phyloP scores from a whole-genome alignment of 2,329 filamentous ascomycete species.

The Aspergillus sp. region DNA sequence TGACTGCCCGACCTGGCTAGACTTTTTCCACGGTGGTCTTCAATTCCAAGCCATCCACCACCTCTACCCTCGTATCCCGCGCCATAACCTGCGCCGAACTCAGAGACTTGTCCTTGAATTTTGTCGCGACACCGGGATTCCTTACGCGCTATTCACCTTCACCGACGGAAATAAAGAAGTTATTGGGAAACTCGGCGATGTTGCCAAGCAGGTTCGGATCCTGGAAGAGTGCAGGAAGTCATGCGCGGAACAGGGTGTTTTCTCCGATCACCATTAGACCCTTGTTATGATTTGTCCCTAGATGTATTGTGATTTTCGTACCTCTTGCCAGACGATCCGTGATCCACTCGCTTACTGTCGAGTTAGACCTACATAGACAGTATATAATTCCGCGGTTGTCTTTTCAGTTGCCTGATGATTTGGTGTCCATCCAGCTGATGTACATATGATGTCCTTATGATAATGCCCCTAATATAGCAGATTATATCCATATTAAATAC shows the following conservation, averaged over 20 bases:
- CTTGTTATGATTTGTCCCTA: background rate
- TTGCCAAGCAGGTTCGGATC: slow-evolving; percentile 76
- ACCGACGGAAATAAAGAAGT: slow-evolving; percentile 80
- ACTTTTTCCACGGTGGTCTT: slow-evolving; percentile 84
- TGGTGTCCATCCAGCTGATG: background rate
- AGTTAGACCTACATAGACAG: background rate
- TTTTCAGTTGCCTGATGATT: background rate
- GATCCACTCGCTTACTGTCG: background rate
- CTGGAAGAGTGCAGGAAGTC: slow-evolving; percentile 70
- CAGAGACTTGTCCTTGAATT: slow-evolving; percentile 79
- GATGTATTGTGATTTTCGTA: background rate
- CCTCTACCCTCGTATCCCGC: slow-evolving; percentile 76
- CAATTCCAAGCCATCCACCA: slow-evolving; percentile 92
- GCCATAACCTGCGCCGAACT: slow-evolving; percentile 75
- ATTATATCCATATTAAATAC: background rate
- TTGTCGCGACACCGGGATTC: slow-evolving; percentile 77
- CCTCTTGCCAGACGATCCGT: background rate
- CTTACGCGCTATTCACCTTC: slow-evolving; percentile 84
- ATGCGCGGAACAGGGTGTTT: slow-evolving; percentile 31
- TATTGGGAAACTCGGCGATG: slow-evolving; percentile 71
- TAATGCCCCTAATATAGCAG: slow-evolving; percentile 3
- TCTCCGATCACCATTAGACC: slow-evolving; percentile 33
- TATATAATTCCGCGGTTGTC: background rate
- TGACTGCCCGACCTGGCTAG: slow-evolving; percentile 82
- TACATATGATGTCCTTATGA: slow-evolving; percentile 9